Evolutionary conservation across 306 rosid species (phyloP), one percentile per base, ranked within the genome.

Genomic region (Begonia peltatifolia): DNA sequence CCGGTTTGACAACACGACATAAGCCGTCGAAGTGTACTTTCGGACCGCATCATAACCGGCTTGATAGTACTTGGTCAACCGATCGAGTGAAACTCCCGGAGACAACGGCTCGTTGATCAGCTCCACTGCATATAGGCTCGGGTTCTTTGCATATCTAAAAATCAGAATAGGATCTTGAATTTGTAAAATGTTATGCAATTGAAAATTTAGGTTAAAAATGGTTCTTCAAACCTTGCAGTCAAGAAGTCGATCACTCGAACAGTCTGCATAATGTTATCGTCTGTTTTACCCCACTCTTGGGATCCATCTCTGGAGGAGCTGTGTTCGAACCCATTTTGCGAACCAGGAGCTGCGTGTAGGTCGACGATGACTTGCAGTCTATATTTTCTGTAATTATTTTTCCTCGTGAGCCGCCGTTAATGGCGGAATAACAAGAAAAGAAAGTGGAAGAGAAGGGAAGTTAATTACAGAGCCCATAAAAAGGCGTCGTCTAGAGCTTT

Each of bases 291-390:
- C 94, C 89, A 87, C 59, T 78, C 84, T 46, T 53, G 76, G 49
- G 80, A 83, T 15, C 82, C 76, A 56, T 87, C 96, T 76, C 89
- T 77, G 0, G 88, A 62, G 25, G 76, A 54, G 30, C 88, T 78
- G 47, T 78, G 89, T n/a, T 78, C 82, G 22, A 4, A 74, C 0
- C 82, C 84, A 51, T 83, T 87, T 72, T 83, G 93, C 4, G 93
- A 87, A 47, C 70, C 93, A 0, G 88, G 87, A 25, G 80, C 95
- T 47, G 93, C 95, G 53, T 87, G 95, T 9, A 87, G 88, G 58
- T 87, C 95, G 52, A 87, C 53, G 58, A 83, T 87, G 16, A 87
- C 59, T 57, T 73, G 83, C 60, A 87, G 12, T 42, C 79, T 75
- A 57, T 83, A 87, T 74, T 74, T 80, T 76, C 95, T 87, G 57